Conservation (phyloP, 345 rosid genomes). For the Melaleuca quinquenervia region DNA sequence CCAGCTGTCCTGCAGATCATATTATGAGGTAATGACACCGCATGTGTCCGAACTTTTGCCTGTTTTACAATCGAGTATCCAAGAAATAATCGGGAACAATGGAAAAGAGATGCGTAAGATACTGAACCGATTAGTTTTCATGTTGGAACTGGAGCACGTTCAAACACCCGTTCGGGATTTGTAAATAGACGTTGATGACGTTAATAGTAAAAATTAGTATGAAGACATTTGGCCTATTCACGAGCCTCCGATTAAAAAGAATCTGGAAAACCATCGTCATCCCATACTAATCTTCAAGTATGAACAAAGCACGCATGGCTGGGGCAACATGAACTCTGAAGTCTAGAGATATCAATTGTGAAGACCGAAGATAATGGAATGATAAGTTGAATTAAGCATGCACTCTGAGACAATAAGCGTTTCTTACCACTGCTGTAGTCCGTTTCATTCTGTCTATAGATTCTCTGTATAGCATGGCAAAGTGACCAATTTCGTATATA, state of each 20-base stretch:
- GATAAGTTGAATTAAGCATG: not conserved
- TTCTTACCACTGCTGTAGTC: not conserved
- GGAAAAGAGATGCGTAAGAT: not conserved
- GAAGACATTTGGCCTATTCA: too few relatives aligned
- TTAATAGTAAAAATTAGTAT: too few relatives aligned
- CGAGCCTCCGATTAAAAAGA: too few relatives aligned
- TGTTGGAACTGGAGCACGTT: too few relatives aligned
- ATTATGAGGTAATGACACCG: not conserved
- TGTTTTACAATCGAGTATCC: not conserved
- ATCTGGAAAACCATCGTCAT: too few relatives aligned
- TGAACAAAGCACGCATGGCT: not conserved
- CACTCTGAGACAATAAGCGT: not conserved
- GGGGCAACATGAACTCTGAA: not conserved
- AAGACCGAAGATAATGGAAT: not conserved
- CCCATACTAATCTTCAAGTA: too few relatives aligned
- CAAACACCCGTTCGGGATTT: too few relatives aligned
- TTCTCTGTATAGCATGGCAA: not conserved
- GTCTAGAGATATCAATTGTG: not conserved
- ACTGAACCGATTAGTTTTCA: not conserved
- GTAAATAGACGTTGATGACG: too few relatives aligned
- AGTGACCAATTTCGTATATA: not conserved
- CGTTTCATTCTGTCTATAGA: not conserved
- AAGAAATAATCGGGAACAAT: not conserved
- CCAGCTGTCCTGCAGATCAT: not conserved
- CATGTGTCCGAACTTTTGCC: not conserved